Conservation (phyloP, 805 yeast genomes). For the Cyberlindnera sargentensis region DNA sequence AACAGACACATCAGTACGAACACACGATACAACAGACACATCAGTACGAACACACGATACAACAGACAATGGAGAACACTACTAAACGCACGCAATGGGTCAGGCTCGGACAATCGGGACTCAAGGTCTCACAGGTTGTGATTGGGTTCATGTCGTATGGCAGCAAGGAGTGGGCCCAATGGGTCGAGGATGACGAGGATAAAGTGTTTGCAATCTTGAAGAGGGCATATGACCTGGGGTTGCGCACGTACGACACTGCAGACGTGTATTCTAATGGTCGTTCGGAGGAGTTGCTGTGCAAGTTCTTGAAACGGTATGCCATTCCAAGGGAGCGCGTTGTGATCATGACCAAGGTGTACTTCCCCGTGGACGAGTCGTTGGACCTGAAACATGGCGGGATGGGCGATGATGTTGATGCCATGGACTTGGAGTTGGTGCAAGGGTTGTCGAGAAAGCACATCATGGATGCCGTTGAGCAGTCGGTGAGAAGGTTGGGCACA, state of each 20-base stretch:
- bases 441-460: constrained; percentile 42
- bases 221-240: constrained; percentile 38
- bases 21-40: too few species aligned
- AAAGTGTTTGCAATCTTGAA: constrained; percentile 37
- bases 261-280: constrained; percentile 41
- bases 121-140: constrained; percentile 40
- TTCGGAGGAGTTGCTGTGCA: constrained; percentile 45
- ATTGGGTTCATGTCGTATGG: constrained; percentile 55
- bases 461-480: constrained; percentile 33
- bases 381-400: constrained; percentile 4
- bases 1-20: too few species aligned
- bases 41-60: too few species aligned
- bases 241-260: constrained; percentile 47
- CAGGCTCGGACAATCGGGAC: constrained; percentile 38
- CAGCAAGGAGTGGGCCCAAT: constrained; percentile 33
- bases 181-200: constrained; percentile 43
- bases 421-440: constrained; percentile 22
- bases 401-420: not conserved
- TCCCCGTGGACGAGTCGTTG: constrained; percentile 9
- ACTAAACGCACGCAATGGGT: constrained; percentile 9
- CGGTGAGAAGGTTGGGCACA: constrained; percentile 36
- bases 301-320: constrained; percentile 42
- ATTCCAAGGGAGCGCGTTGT: constrained; percentile 49
- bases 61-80: not conserved
- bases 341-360: constrained; percentile 39